Percentiles rank a stretch among this genome's conserved stretches.
Evolutionary conservation across 768 basidiomycete genomes (phyloP).

Genomic region (Psilocybe cyanescens): DNA sequence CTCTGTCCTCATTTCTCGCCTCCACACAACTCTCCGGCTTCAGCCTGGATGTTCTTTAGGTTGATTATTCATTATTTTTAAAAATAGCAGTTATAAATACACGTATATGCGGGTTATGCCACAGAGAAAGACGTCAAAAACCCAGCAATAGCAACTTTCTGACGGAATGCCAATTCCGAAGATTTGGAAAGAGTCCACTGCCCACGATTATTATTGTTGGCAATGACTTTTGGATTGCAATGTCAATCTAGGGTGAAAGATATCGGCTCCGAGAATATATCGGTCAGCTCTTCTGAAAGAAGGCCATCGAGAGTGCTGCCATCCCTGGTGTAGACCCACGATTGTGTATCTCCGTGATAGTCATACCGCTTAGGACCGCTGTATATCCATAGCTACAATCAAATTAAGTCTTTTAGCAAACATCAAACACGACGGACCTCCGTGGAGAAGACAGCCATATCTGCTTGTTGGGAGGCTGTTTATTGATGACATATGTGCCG

Average conservation of each 20-base stretch:
- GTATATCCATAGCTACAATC: neutral
- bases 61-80: neutral
- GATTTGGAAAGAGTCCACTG: neutral
- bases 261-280: slow-evolving; percentile 32
- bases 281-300: slow-evolving; percentile 68
- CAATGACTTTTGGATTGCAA: neutral
- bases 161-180: neutral
- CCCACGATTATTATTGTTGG: neutral
- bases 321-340: slow-evolving; percentile 83
- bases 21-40: neutral
- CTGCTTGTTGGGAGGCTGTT: slow-evolving; percentile 96
- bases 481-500: slow-evolving; percentile 95
- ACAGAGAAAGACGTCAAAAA: neutral
- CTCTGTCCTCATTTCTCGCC: neutral
- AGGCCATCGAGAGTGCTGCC: slow-evolving; percentile 60
- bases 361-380: slow-evolving; percentile 96
- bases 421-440: slow-evolving; percentile 52
- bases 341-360: slow-evolving; percentile 54
- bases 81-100: neutral
- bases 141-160: neutral
- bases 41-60: neutral
- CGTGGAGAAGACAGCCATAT: slow-evolving; percentile 93
- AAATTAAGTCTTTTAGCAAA: neutral
- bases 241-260: slow-evolving; percentile 27
- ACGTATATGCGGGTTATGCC: neutral